phyloP scores from a whole-genome alignment of 768 basidiomycete species.

The Russula dissimulans region DNA sequence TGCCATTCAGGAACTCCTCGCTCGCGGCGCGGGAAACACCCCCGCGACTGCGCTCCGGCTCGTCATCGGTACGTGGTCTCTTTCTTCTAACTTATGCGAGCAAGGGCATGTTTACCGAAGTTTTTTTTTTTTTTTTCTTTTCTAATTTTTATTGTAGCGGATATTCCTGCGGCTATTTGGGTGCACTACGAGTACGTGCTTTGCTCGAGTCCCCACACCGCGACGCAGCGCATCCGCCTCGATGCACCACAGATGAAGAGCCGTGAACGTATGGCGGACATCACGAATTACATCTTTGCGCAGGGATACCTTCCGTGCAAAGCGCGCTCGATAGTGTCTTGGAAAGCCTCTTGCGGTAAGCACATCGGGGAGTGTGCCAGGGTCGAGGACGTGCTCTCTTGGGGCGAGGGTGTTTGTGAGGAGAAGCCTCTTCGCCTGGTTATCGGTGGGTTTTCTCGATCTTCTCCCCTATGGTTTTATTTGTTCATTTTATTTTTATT shows the following conservation, averaged over 20 bases:
- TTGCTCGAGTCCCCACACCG: constrained; percentile 25
- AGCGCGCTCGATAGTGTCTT: constrained; percentile 32
- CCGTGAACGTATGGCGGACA: constrained; percentile 34
- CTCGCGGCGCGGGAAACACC: constrained; percentile 34
- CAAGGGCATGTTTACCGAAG: too few species aligned
- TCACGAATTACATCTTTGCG: constrained; percentile 40
- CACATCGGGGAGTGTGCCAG: constrained; percentile 24
- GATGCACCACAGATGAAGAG: constrained; percentile 25
- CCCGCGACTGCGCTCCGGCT: constrained; percentile 37
- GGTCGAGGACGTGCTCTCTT: constrained; percentile 24
- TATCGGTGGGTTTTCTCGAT: constrained; percentile 25
- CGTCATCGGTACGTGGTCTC: constrained; percentile 33
- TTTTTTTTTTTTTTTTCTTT: too few species aligned
- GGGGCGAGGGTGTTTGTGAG: constrained; percentile 30
- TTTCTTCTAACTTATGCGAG: not conserved
- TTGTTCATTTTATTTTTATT: too few species aligned
- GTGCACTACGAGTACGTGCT: constrained; percentile 36
- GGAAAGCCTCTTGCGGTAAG: constrained; percentile 33
- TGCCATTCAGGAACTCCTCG: constrained; percentile 29
- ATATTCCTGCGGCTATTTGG: constrained; percentile 34
- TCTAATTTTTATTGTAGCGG: constrained; percentile 31
- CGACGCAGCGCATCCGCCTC: constrained; percentile 38
- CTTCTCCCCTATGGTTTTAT: not conserved
- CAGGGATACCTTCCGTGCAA: constrained; percentile 31
- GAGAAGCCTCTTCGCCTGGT: constrained; percentile 31